phyloP scores from a whole-genome alignment of 305 asterid species.

The Fraxinus baroniana region DNA sequence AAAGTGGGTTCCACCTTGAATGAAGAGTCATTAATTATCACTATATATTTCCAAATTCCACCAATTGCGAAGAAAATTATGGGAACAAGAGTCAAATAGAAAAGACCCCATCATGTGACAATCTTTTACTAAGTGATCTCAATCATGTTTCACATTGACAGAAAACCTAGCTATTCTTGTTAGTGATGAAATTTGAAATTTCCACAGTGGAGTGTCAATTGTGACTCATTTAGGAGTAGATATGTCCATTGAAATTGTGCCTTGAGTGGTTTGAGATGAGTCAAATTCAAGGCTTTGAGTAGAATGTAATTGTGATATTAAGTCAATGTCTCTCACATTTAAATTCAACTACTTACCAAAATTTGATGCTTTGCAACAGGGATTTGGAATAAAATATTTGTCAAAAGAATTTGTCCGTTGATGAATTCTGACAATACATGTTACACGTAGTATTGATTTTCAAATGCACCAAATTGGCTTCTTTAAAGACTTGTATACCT shows the following conservation, averaged over 20 bases:
- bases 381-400: neutral
- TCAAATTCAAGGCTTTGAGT: neutral
- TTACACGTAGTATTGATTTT: neutral
- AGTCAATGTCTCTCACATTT: neutral
- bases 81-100: slow-evolving; percentile 7
- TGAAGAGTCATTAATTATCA: neutral
- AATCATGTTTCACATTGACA: neutral
- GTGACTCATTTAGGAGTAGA: neutral
- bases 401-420: neutral
- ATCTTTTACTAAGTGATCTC: neutral
- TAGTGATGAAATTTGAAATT: neutral
- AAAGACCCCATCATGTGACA: slow-evolving; percentile 11
- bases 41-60: neutral
- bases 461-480: neutral
- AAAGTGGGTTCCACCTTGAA: slow-evolving; percentile 23
- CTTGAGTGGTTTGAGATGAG: neutral
- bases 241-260: neutral
- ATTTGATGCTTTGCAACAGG: neutral
- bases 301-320: neutral
- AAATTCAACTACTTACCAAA: no score
- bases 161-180: neutral
- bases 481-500: neutral
- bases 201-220: neutral
- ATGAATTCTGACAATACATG: no score
- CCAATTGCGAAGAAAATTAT: neutral